These are phyloP conservation scores for Boletus pseudo-olivaceus DNA, from an alignment of 768 basidiomycete species.

Conservation along the genomic window DNA sequence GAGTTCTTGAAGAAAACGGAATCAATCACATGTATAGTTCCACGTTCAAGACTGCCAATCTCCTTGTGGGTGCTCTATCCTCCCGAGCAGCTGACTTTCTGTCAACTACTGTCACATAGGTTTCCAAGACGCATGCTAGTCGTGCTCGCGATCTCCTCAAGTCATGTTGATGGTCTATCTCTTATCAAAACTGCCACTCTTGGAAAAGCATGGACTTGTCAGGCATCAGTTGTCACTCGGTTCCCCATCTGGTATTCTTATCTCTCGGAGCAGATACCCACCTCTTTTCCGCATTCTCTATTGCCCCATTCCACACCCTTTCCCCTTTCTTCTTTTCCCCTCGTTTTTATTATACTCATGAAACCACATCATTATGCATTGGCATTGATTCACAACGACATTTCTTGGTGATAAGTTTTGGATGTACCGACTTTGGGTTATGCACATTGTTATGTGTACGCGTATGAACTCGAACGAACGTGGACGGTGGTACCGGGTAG, in stretches of 20 bases:
- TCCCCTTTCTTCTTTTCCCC: not conserved
- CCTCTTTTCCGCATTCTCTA: not conserved
- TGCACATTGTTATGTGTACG: not conserved
- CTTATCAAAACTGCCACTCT: not conserved
- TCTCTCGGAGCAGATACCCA: slow-evolving; percentile 18
- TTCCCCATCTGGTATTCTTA: slow-evolving; percentile 6
- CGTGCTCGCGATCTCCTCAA: slow-evolving; percentile 58
- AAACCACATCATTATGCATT: slow-evolving; percentile 1
- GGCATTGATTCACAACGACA: slow-evolving; percentile 4
- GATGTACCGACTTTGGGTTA: not conserved
- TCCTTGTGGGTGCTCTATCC: slow-evolving; percentile 48
- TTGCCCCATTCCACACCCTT: not conserved
- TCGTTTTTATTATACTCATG: not conserved
- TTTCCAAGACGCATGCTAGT: slow-evolving; percentile 53
- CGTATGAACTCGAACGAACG: not conserved
- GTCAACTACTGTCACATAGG: slow-evolving; percentile 32
- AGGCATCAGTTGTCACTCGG: not conserved
- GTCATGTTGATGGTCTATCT: slow-evolving; percentile 42
- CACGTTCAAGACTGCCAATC: slow-evolving; percentile 79
- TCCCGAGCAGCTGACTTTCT: not conserved
- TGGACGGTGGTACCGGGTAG: not conserved
- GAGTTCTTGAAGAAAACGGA: slow-evolving; percentile 64
- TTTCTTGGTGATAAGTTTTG: too few relatives aligned
- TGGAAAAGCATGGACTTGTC: not conserved
- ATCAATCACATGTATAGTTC: slow-evolving; percentile 85